These are phyloP conservation scores for Coemansia furcata DNA, from an alignment of 192 early-diverging fungal species.

Conservation along the genomic window DNA sequence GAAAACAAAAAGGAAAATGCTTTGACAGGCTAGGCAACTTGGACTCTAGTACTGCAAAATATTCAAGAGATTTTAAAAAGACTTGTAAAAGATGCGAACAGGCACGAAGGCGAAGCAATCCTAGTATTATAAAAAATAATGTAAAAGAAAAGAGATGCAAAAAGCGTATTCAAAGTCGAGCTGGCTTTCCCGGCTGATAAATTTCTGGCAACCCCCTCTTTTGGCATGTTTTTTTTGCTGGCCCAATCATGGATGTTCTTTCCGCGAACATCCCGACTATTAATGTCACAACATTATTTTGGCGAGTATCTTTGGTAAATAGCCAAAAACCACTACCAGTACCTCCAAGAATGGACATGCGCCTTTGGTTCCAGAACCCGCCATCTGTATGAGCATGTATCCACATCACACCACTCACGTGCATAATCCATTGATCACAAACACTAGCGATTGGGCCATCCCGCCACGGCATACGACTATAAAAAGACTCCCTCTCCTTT, in stretches of 20 bases:
- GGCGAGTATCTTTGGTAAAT: not conserved
- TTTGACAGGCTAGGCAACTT: not conserved
- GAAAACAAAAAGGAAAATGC: not conserved
- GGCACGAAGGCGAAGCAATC: not conserved
- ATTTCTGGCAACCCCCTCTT: not conserved
- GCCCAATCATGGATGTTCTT: not conserved
- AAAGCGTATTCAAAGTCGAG: not conserved
- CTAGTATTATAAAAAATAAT: not conserved
- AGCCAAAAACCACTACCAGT: not conserved
- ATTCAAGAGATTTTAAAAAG: conserved; percentile 3
- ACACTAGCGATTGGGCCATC: not conserved
- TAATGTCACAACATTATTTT: not conserved
- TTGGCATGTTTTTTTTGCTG: not conserved
- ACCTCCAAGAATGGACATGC: not conserved
- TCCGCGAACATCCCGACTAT: not conserved
- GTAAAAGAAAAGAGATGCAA: not conserved
- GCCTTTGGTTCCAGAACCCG: not conserved
- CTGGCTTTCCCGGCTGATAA: not conserved
- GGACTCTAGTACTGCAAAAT: not conserved
- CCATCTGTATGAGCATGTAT: not conserved
- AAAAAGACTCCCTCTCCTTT: not conserved
- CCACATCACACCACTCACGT: not conserved
- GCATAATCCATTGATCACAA: not conserved
- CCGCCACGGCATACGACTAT: not conserved
- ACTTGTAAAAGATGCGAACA: not conserved